phyloP scores from a whole-genome alignment of 2,329 filamentous ascomycete species.

The Ophiostoma himal-ulmi region DNA sequence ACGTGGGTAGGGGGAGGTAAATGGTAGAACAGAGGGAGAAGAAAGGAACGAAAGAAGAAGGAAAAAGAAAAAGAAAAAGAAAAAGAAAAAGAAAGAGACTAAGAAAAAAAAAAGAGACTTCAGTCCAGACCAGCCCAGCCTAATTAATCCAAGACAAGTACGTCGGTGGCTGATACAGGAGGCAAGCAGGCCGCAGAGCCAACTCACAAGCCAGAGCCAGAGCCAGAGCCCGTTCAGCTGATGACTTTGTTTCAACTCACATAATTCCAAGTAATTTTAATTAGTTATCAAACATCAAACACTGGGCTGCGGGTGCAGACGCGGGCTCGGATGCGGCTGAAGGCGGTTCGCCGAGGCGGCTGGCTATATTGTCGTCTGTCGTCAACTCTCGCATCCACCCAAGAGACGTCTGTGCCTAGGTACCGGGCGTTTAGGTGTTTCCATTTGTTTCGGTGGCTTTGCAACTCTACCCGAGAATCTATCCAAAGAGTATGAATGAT shows the following conservation, averaged over 20 bases:
- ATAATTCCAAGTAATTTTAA: neutral
- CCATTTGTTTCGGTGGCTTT: neutral
- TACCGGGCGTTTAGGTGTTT: neutral
- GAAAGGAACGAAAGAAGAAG: neutral
- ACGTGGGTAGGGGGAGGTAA: neutral
- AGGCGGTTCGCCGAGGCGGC: neutral
- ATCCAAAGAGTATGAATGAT: neutral
- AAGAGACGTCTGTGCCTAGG: neutral
- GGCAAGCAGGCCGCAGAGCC: neutral
- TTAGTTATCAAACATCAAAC: neutral
- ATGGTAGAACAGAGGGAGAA: neutral
- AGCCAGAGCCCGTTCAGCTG: neutral
- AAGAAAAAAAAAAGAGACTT: neutral
- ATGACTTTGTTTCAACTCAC: neutral
- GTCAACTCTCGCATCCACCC: neutral
- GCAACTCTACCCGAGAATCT: neutral
- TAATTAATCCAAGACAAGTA: neutral
- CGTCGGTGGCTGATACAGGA: neutral
- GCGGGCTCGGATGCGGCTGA: neutral
- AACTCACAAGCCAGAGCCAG: neutral
- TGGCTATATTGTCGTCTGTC: neutral
- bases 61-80: neutral
- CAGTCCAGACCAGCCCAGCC: neutral
- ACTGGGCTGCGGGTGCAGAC: neutral
- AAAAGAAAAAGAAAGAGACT: too few species aligned